A percentile compares a stretch with the other conserved stretches of the same genome.
Evolutionary conservation across 2,329 filamentous ascomycete species (phyloP).

Genomic region (Fusarium sp.): DNA sequence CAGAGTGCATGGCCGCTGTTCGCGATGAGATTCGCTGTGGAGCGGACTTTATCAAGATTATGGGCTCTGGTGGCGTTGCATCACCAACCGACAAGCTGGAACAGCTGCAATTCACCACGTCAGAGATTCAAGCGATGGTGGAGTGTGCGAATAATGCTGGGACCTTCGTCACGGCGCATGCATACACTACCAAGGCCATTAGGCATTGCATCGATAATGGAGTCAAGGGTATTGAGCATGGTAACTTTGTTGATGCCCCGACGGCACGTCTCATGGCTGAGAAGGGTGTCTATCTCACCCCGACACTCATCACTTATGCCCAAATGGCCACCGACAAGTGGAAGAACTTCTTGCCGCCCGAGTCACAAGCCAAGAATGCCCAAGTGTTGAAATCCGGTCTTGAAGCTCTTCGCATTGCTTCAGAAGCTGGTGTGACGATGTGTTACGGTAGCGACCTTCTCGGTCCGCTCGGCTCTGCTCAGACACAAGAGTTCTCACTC

Average conservation of each 20-base stretch:
- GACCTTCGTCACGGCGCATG: background rate
- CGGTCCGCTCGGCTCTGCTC: background rate
- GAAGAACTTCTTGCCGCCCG: background rate
- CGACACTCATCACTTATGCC: background rate
- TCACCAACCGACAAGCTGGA: background rate
- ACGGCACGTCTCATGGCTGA: background rate
- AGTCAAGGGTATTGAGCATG: background rate
- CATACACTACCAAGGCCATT: slow-evolving; percentile 55
- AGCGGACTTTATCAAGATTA: background rate
- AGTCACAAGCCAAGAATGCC: background rate
- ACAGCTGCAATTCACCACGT: background rate
- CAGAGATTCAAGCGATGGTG: background rate
- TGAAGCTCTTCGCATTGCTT: background rate
- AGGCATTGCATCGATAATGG: slow-evolving; percentile 53
- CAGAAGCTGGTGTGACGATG: background rate
- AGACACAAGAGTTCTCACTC: background rate
- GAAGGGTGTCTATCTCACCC: background rate
- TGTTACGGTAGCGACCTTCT: background rate
- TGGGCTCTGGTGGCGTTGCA: background rate
- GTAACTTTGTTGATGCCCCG: background rate
- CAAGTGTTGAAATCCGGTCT: background rate
- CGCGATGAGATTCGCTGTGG: background rate
- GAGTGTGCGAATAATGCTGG: background rate
- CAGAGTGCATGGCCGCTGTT: background rate
- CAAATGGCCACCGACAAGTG: background rate